phyloP scores from a whole-genome alignment of 164 flowering plant genomes.

The Tetrastigma voinierianum region DNA sequence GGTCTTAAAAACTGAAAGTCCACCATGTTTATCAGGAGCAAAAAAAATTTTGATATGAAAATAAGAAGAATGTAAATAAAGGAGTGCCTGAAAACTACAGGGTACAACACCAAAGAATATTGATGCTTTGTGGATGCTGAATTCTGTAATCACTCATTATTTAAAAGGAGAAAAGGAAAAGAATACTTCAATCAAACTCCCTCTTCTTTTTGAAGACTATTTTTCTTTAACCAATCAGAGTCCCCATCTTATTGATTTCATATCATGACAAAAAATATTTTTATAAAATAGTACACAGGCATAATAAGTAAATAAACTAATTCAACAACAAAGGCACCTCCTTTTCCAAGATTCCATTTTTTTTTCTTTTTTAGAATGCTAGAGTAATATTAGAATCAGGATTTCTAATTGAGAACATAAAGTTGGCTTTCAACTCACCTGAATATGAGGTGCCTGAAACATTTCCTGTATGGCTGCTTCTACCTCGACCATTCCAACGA shows the following conservation, averaged over 20 bases:
- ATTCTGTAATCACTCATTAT: neutral
- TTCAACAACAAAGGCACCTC: neutral
- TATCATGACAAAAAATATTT: neutral
- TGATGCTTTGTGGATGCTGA: neutral
- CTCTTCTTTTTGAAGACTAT: neutral
- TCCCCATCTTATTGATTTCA: neutral
- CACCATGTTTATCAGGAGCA: neutral
- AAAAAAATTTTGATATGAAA: too few species aligned
- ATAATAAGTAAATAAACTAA: neutral
- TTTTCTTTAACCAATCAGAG: neutral
- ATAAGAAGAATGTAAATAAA: too few species aligned
- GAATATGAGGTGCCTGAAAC: constrained; percentile 99
- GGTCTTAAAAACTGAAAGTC: neutral
- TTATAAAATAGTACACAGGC: neutral
- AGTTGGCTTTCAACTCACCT: constrained; percentile 40
- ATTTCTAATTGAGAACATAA: neutral
- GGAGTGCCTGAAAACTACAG: too few species aligned
- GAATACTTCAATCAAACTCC: neutral
- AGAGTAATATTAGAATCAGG: neutral
- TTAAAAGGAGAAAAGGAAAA: neutral
- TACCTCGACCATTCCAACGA: constrained; percentile 79
- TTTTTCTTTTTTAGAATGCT: neutral
- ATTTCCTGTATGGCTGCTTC: constrained; percentile 97
- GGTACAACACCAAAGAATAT: too few species aligned
- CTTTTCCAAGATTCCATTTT: constrained; percentile 1